Evolutionary conservation across 495 filamentous ascomycete species (phyloP).

Genomic region (Acidomyces sp.): DNA sequence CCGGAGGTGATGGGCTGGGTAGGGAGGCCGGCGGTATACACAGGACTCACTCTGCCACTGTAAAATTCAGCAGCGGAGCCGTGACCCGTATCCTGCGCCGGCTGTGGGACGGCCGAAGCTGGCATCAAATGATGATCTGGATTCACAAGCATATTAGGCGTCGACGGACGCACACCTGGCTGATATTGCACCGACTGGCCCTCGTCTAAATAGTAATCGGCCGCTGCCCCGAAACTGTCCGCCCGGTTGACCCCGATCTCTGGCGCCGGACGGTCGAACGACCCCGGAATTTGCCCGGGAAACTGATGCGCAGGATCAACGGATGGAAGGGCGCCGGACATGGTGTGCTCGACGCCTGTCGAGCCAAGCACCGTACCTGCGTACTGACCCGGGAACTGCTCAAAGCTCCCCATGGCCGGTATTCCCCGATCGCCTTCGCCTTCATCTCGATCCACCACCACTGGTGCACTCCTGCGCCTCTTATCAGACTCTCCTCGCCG

Average conservation of each 20-base stretch:
- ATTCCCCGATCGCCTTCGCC: constrained; percentile 2
- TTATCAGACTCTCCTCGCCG: constrained; percentile 2
- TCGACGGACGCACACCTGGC: constrained; percentile 43
- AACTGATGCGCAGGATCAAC: constrained; percentile 17
- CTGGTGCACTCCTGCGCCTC: background rate
- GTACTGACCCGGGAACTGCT: constrained; percentile 18
- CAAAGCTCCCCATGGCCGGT: constrained; percentile 18
- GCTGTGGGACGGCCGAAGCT: constrained; percentile 21
- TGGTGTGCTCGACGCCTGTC: background rate
- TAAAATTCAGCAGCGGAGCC: constrained; percentile 33
- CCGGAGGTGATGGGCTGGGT: background rate
- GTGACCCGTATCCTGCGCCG: constrained; percentile 29
- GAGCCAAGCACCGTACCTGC: background rate
- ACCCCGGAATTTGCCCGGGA: constrained; percentile 7
- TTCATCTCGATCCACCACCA: background rate
- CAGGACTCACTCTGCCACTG: constrained; percentile 11
- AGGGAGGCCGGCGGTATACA: too few relatives aligned
- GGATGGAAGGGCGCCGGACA: constrained; percentile 11
- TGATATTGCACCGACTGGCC: constrained; percentile 49
- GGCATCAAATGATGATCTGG: constrained; percentile 31
- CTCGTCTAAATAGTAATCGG: constrained; percentile 55
- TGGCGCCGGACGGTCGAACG: constrained; percentile 3
- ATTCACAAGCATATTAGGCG: constrained; percentile 39
- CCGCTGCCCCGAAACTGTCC: constrained; percentile 40
- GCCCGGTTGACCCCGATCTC: constrained; percentile 15